phyloP scores from a whole-genome alignment of 192 early-diverging fungal genomes.

The Backusella morwellensis region DNA sequence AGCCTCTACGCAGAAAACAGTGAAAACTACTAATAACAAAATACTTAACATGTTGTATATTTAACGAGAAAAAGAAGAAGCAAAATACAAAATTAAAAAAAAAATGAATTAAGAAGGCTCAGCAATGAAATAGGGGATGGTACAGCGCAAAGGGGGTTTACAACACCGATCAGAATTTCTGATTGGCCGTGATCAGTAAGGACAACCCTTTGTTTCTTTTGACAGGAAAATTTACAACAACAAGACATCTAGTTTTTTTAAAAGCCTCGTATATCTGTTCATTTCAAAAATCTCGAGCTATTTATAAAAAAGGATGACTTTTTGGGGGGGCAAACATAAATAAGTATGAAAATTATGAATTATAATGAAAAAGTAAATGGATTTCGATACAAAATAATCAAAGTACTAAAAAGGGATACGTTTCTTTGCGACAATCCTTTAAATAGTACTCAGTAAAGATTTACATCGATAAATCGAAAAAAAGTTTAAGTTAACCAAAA shows the following conservation, averaged over 20 bases:
- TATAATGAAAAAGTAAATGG: no score
- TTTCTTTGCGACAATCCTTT: no score
- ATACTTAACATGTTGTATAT: background rate
- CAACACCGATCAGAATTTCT: background rate
- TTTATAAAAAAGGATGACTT: no score
- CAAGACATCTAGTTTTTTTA: no score
- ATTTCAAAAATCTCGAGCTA: background rate
- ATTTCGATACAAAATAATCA: no score
- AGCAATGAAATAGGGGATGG: background rate
- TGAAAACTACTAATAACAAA: background rate
- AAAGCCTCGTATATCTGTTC: background rate
- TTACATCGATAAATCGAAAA: no score
- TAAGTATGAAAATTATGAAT: no score
- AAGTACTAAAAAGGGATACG: no score
- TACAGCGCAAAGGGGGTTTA: background rate
- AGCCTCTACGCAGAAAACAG: background rate
- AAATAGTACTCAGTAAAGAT: no score
- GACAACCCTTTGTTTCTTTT: background rate
- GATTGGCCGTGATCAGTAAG: background rate
- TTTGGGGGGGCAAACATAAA: no score
- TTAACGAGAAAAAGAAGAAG: background rate
- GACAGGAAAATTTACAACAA: background rate
- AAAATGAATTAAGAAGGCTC: constrained; percentile 7
- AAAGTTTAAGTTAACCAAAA: no score
- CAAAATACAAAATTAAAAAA: constrained; percentile 1